Evolutionary conservation across 805 yeast genomes (phyloP), one percentile per base, ranked within the genome.

Genomic region (Kuraishia floccosa): DNA sequence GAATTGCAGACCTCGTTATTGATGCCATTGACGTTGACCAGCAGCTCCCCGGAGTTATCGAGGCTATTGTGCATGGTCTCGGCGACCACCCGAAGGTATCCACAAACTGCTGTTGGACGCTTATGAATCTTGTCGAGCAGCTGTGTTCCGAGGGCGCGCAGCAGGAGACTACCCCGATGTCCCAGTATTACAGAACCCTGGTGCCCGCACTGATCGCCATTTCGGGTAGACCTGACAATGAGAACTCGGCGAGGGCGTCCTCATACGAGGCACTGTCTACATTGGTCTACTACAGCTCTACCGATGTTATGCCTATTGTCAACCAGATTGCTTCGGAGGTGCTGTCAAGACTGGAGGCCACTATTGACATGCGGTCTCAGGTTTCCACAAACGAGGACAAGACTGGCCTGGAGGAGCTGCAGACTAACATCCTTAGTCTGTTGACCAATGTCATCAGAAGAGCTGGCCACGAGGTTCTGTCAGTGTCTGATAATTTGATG

Each of bases 71-170:
- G 28, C 50, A 63, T 24, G 98, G 98, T n/a, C 64, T 91, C 40
- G 72, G 69, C 41, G 97, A 87, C 53, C 93, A 85, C 52, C 85
- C 96, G 22, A 84, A 82, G 56, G 94, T 91, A 21, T 72, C 87
- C 3, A 85, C 96, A n/a, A 91, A 91, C 62, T 85, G 96, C 58
- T 85, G 97, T 56, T 91, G 98, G 98, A 77, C 96, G 5, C 64
- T 91, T 38, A 91, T 91, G 57, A 91, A 91, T 54, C 64, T 91
- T 40, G 69, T 83, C 17, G 97, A 89, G 55, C 95, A 86, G 56
- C 58, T 87, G 35, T 63, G 75, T 40, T 52, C 58, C 12, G 71
- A 69, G 32, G 73, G 73, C 8, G 60, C 68, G 2, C 51, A 54
- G 22, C 53, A 52, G 26, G 59, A 60, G 21, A 60, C 81, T 9